These are phyloP conservation scores for Pleurotus citrinopileatus DNA, from an alignment of 768 basidiomycete species.

Conservation along the genomic window DNA sequence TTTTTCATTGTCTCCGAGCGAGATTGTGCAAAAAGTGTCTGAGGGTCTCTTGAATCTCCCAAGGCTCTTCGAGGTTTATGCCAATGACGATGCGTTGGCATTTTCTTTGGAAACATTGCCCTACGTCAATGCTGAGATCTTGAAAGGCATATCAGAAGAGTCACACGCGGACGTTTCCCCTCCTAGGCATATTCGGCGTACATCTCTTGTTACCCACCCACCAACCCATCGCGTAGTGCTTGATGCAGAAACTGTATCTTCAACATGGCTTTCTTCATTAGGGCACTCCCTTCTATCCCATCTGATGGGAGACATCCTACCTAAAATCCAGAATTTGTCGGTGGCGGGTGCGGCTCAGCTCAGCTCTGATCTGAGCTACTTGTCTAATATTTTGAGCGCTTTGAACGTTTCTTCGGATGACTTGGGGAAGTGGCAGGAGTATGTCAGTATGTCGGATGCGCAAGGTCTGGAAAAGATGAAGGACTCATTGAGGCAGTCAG, in stretches of 20 bases:
- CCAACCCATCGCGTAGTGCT: slow-evolving; percentile 27
- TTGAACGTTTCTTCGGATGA: slow-evolving; percentile 85
- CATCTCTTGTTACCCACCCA: slow-evolving; percentile 3
- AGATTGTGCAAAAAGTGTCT: slow-evolving; percentile 82
- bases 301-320: slow-evolving; percentile 68
- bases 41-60: slow-evolving; percentile 96
- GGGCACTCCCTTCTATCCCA: slow-evolving; percentile 76
- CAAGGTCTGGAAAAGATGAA: slow-evolving; percentile 32
- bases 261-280: slow-evolving; percentile 92
- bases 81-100: slow-evolving; percentile 84
- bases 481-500: slow-evolving; percentile 22
- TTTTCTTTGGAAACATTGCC: slow-evolving; percentile 87
- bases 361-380: slow-evolving; percentile 81
- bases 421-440: slow-evolving; percentile 77
- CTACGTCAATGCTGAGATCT: slow-evolving; percentile 54
- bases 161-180: slow-evolving; percentile 25
- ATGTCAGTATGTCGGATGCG: slow-evolving; percentile 58
- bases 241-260: slow-evolving; percentile 78
- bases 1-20: slow-evolving; percentile 91
- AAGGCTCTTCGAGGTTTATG: slow-evolving; percentile 91
- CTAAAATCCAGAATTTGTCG: slow-evolving; percentile 63
- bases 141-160: slow-evolving; percentile 32
- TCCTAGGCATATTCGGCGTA: slow-evolving; percentile 35
- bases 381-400: slow-evolving; percentile 87
- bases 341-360: slow-evolving; percentile 78